Evolutionary conservation across 495 filamentous ascomycete genomes (phyloP), one percentile per base, ranked within the genome.

Genomic region (Podospora anserina): DNA sequence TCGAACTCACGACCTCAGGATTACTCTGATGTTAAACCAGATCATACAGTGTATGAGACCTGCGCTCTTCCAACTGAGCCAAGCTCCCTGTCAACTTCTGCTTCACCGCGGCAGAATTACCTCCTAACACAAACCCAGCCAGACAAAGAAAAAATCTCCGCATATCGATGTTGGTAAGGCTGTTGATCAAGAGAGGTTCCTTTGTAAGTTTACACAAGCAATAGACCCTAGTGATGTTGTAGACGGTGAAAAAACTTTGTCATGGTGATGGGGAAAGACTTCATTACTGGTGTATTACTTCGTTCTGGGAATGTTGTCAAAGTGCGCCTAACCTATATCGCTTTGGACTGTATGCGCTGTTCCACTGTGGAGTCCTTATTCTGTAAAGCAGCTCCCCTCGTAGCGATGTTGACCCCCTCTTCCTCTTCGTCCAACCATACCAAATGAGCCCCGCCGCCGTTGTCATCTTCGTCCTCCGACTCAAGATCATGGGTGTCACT

Each of bases 1-100:
- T 70, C 68, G 68, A 70, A 70, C 68, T 70, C 68, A 66, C 64
- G 68, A 70, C 68, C 68, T 70, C 66, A 66, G 68, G 68, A 70
- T 70, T 63, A 63, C 64, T 66, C 68, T 70, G 60, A 67, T 66
- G 64, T 70, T 63, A 63, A 67, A 70, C 27, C 64, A 70, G 68
- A 66, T 70, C 68, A 70, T 64, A 66, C 63, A 62, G 26, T 49
- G 63, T 70, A 70, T 70, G 68, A 70, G 68, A 70, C 68, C 68
- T 66, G 66, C 68, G 68, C 68, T 70, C 68, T 70, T 66, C 68
- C 68, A 49, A 66, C 68, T 70, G 68, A 70, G 68, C 68, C 68
- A 70, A 66, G 61, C 62, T 70, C 68, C 68, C 68, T 57, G 39
- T 30, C 3, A 32, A 34, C 32, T 34, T 5, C 3, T 49, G 39